phyloP scores from a whole-genome alignment of 1,139 yeast genomes.

The Taphrina wiesneri region DNA sequence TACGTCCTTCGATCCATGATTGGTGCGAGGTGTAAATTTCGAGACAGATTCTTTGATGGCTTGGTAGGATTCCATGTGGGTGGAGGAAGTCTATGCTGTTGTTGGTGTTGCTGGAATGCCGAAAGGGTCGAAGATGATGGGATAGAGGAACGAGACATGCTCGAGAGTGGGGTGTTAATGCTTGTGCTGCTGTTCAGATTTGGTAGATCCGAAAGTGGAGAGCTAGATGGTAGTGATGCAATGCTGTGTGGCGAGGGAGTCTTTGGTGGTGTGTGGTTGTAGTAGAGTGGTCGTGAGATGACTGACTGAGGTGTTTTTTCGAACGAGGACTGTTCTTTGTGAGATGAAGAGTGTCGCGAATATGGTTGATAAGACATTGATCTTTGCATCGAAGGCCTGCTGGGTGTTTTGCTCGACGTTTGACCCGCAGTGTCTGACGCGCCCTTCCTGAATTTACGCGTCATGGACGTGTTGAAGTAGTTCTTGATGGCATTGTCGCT shows the following conservation, averaged over 20 bases:
- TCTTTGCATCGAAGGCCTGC: conserved; percentile 7
- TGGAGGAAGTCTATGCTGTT: not conserved
- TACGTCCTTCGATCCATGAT: conserved; percentile 10
- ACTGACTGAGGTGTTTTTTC: not conserved
- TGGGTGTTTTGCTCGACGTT: not conserved
- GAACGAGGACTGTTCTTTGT: not conserved
- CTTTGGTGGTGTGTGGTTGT: conserved; percentile 17
- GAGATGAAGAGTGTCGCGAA: not conserved
- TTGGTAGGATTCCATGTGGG: not conserved
- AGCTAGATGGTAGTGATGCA: not conserved
- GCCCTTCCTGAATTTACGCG: conserved; percentile 12
- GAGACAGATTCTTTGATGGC: not conserved
- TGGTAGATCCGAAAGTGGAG: not conserved
- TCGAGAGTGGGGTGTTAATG: not conserved
- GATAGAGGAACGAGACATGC: not conserved
- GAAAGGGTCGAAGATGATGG: not conserved
- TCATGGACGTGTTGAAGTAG: conserved; percentile 70
- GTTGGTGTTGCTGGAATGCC: not conserved
- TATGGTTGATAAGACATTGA: conserved; percentile 13
- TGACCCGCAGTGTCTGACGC: not conserved
- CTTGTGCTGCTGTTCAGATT: not conserved
- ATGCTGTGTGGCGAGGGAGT: conserved; percentile 6
- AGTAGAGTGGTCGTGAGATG: not conserved
- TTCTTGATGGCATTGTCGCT: conserved; percentile 89
- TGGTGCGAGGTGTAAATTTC: conserved; percentile 5